Evolutionary conservation across 208 protist species (phyloP).

Genomic region (Trypanosoma caninum): DNA sequence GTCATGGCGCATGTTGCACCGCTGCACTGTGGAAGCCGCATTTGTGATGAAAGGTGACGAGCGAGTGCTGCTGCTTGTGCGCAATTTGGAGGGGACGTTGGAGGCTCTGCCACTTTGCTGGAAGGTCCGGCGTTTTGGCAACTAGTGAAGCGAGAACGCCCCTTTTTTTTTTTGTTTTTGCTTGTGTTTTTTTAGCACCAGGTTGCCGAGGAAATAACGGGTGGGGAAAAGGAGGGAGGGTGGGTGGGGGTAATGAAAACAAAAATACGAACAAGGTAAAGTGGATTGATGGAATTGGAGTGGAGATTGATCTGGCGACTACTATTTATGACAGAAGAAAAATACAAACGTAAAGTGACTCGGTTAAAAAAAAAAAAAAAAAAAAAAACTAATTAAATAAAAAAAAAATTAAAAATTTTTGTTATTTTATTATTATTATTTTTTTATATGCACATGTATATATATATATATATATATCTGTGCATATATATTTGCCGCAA

Average conservation of each 20-base stretch:
- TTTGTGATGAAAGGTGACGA: conserved; percentile 49
- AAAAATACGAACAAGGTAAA: too few relatives aligned
- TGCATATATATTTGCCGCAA: background rate
- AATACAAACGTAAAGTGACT: background rate
- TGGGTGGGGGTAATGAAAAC: too few relatives aligned
- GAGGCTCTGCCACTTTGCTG: conserved; percentile 81
- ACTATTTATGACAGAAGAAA: background rate
- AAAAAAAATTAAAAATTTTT: background rate
- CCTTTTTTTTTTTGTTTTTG: conserved; percentile 1
- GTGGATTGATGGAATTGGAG: too few relatives aligned
- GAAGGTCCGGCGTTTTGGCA: conserved; percentile 90
- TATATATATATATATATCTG: background rate
- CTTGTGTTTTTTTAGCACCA: background rate
- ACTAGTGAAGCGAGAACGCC: conserved; percentile 27
- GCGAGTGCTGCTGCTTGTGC: conserved; percentile 65
- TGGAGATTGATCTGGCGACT: too few relatives aligned
- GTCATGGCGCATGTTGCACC: conserved; percentile 68
- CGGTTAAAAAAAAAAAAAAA: background rate
- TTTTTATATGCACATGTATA: background rate
- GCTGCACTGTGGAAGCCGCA: conserved; percentile 63
- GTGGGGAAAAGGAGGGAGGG: too few relatives aligned
- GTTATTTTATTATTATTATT: background rate
- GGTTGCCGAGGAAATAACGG: too few relatives aligned
- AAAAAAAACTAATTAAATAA: background rate
- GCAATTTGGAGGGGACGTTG: conserved; percentile 80